Conservation (phyloP, 2,329 filamentous ascomycete species). For the Tolypocladium album region DNA sequence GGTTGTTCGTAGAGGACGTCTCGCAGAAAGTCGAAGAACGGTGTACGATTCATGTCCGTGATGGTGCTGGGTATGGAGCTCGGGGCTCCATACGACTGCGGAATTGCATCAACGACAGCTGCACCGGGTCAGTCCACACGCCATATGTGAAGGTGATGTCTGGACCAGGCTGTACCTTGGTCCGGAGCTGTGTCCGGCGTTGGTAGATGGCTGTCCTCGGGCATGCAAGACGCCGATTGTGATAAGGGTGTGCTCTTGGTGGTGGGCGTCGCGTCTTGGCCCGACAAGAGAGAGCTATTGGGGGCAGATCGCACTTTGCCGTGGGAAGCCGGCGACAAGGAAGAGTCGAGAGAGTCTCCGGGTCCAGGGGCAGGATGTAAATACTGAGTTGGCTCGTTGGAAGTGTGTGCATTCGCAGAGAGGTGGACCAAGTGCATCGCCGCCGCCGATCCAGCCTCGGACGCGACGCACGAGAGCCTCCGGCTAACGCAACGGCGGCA, state of each 20-base stretch:
- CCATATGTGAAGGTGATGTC: neutral
- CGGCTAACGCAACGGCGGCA: slow-evolving; percentile 39
- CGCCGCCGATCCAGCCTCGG: slow-evolving; percentile 26
- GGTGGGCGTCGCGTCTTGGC: slow-evolving; percentile 6
- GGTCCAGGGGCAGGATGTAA: neutral
- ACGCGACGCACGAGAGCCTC: slow-evolving; percentile 31
- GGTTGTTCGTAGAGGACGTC: slow-evolving; percentile 39
- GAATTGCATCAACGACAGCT: slow-evolving; percentile 4
- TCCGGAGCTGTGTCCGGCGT: slow-evolving; percentile 23
- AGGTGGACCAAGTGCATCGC: slow-evolving; percentile 33
- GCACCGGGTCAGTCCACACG: neutral
- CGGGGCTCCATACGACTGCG: slow-evolving; percentile 2
- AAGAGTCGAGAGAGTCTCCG: slow-evolving; percentile 2
- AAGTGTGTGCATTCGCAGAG: slow-evolving; percentile 22
- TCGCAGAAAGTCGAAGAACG: slow-evolving; percentile 40
- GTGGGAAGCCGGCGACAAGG: slow-evolving; percentile 11
- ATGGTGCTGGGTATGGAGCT: slow-evolving; percentile 1
- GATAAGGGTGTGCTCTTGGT: slow-evolving; percentile 15
- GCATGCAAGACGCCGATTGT: slow-evolving; percentile 11
- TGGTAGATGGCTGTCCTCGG: slow-evolving; percentile 22
- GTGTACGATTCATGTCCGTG: slow-evolving; percentile 22
- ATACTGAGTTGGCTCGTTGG: slow-evolving; percentile 4
- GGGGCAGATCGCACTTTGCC: slow-evolving; percentile 7
- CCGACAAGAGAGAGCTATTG: slow-evolving; percentile 5
- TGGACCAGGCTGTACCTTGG: slow-evolving; percentile 8